A percentile compares a stretch with the other conserved stretches of the same genome.
Conservation (phyloP, 164 flowering plant species). For the Chloranthus sessilifolius region DNA sequence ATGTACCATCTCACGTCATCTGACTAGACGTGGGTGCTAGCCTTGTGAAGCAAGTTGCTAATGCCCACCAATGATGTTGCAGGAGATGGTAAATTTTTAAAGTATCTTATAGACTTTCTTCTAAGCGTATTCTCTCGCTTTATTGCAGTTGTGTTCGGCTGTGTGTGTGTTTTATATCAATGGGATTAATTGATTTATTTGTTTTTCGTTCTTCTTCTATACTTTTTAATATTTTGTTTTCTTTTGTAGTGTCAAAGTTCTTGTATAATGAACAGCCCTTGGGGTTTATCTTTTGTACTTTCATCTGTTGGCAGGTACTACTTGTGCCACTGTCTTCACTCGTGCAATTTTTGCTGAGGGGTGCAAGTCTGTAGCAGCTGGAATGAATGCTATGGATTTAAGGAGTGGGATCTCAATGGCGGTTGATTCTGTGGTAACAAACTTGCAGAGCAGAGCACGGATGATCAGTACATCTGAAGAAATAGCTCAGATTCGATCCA, state of each 20-base stretch:
- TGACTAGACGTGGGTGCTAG: slow-evolving; percentile 2
- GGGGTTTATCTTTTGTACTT: neutral
- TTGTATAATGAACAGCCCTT: no score
- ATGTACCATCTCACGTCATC: no score
- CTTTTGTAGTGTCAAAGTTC: neutral
- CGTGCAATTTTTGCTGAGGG: slow-evolving; percentile 77
- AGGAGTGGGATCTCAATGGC: slow-evolving; percentile 88
- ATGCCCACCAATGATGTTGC: slow-evolving; percentile 9
- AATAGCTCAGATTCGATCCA: slow-evolving; percentile 81
- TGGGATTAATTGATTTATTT: neutral
- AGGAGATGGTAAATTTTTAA: slow-evolving; percentile 8
- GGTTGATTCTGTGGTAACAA: slow-evolving; percentile 76
- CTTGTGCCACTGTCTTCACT: slow-evolving; percentile 1
- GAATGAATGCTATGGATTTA: slow-evolving; percentile 93
- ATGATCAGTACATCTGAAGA: slow-evolving; percentile 57
- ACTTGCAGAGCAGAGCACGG: slow-evolving; percentile 5
- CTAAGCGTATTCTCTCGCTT: neutral
- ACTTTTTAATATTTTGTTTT: no score
- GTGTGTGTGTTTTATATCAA: no score
- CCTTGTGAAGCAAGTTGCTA: no score
- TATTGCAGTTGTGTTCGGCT: neutral
- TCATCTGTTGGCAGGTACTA: no score
- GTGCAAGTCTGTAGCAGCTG: slow-evolving; percentile 93
- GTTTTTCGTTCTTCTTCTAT: no score
- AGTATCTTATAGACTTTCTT: no score